Evolutionary conservation across 1,284 basidiomycete species (phyloP), one percentile per base, ranked within the genome.

Genomic region (Calocybe gambosa): DNA sequence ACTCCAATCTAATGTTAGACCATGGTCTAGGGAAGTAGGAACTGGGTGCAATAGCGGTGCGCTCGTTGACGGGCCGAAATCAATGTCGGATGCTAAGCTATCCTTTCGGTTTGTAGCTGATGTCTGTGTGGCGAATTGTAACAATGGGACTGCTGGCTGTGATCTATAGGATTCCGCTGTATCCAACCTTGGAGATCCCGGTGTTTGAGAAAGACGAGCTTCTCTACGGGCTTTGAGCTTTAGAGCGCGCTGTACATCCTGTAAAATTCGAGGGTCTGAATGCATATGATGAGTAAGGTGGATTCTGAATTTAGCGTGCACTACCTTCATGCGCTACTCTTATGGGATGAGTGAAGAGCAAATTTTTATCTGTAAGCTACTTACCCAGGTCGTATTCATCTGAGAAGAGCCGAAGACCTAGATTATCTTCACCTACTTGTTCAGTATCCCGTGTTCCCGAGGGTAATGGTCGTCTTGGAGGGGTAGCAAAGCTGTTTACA

Each of bases 341-440:
- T 34, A 46, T 25, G 39, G 34, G 49, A 20, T 46, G 26, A 43
- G 31, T 48, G 16, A 43, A 33, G 13, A 21, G 28, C 23, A 16
- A 36, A 50, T 18, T 26, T 28, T 44, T 28, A 53, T 23, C 5
- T 16, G 15, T n/a, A 7, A 47, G 25, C 21, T 20, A 73, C 82
- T 67, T 60, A 87, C 84, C 77, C 47, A 86, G 65, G 57, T 86
- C 80, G 58, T 84, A 87, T 61, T 87, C 85, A 52, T 87, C 78
- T 0, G 80, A 79, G 61, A 82, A 77, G 13, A 57, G 47, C 19
- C 56, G 51, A 45, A 47, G 43, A 13, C 47, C 43, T 4, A 41
- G 16, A 9, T 36, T 28, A 18, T 57, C 52, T 19, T 49, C 47
- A 25, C 49, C 43, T 15, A 42, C 41, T 13, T 33, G 20, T 31